Conservation (phyloP, 768 basidiomycete genomes). For the Steccherinum ochraceum region DNA sequence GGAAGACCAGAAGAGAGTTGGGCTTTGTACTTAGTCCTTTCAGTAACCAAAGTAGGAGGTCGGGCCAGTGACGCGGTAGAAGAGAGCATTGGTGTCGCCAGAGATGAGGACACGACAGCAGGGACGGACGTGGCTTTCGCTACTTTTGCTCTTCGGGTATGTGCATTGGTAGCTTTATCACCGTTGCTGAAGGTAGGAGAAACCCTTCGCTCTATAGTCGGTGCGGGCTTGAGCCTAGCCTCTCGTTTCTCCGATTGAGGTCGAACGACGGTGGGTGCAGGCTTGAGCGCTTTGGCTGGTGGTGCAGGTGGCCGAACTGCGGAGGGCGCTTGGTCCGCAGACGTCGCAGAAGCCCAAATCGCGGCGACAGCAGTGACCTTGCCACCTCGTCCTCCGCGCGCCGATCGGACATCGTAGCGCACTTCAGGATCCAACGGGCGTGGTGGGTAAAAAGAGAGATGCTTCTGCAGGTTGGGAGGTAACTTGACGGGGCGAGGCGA, state of each 20-base stretch:
- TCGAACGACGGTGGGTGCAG: background rate
- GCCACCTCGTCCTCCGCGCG: slow-evolving; percentile 72
- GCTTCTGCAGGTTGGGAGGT: background rate
- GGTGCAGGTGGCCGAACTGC: background rate
- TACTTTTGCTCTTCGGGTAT: slow-evolving; percentile 25
- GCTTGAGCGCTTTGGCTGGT: background rate
- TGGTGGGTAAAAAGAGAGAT: slow-evolving; percentile 7
- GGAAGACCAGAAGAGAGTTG: slow-evolving; percentile 32
- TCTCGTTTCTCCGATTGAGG: background rate
- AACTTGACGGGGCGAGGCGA: background rate
- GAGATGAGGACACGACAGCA: slow-evolving; percentile 63
- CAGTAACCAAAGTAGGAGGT: slow-evolving; percentile 23
- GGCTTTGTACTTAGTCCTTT: slow-evolving; percentile 16
- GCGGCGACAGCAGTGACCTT: slow-evolving; percentile 67
- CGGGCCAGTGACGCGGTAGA: slow-evolving; percentile 73
- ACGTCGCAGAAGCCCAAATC: slow-evolving; percentile 51
- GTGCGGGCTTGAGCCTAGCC: background rate
- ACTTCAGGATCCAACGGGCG: slow-evolving; percentile 41
- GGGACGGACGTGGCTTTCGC: slow-evolving; percentile 64
- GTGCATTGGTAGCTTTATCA: background rate
- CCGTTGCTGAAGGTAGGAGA: background rate
- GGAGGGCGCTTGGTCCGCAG: slow-evolving; percentile 1
- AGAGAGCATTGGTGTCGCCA: slow-evolving; percentile 66
- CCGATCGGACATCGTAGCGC: slow-evolving; percentile 71
- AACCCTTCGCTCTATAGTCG: background rate